A percentile compares a stretch with the other conserved stretches of the same genome.
phyloP scores from a whole-genome alignment of 2,329 filamentous ascomycete species.

The Xylaria sp. region DNA sequence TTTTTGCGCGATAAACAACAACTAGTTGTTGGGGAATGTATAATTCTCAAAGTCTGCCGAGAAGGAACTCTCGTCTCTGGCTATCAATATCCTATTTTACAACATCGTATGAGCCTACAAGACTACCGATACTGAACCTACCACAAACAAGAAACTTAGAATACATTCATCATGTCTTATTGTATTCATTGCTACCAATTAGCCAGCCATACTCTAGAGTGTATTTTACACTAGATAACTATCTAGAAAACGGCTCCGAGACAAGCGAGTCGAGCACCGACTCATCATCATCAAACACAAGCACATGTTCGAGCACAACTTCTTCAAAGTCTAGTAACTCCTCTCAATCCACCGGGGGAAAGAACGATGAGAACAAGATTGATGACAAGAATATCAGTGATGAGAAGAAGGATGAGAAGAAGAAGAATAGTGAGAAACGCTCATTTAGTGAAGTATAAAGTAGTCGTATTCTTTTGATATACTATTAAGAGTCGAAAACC shows the following conservation, averaged over 20 bases:
- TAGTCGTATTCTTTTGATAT: neutral
- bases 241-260: neutral
- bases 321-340: neutral
- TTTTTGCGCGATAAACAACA: neutral
- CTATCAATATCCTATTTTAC: neutral
- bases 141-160: neutral
- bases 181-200: slow-evolving; percentile 1
- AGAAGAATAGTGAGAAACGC: neutral
- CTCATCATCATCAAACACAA: neutral
- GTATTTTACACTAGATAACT: neutral
- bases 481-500: neutral
- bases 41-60: no score
- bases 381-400: neutral
- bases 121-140: neutral
- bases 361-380: neutral
- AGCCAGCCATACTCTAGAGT: neutral
- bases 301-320: neutral
- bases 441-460: neutral
- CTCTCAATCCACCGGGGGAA: neutral
- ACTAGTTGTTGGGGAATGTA: neutral
- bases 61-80: neutral
- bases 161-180: neutral
- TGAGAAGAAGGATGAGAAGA: neutral
- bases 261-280: neutral
- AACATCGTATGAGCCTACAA: neutral